Base-by-base conservation (phyloP, 768 basidiomycete genomes). In the Tremella mesenterica region DNA sequence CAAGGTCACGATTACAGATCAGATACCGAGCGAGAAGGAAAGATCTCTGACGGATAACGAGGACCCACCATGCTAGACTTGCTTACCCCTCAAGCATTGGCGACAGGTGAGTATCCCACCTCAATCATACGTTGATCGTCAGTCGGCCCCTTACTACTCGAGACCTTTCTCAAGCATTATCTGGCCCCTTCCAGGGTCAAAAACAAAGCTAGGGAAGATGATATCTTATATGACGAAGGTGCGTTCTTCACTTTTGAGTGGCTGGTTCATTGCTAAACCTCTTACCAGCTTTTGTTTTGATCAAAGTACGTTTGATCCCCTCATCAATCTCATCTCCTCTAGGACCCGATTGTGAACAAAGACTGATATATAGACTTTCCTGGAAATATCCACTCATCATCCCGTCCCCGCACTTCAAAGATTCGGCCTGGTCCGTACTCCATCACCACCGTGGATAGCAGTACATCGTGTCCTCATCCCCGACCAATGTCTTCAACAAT, bases 111-210 rank as follows among this genome's bases (percentile, higher is more conserved):
- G 59, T 31, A 6, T 2, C 8, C 12, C 23, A 14, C 20, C 20
- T 25, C 5, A 13, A 27, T 9, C 25, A 26, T 25, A 23, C n/a
- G n/a, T n/a, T n/a, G n/a, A 14, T 36, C 4, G 16, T 52, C 48
- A 62, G 67, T 68, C 23, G 69, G 69, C n/a, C 71, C 71, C 2
- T 52, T 73, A 23, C 51, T 73, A 34, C 60, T 73, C 33, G 69
- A 69, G 45, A 87, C 85, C 0, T 77, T 89, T n/a, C 77, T 89
- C 65, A 85, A 85, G 69, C 88, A 91, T 68, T 92, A 88, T 71
- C 80, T 91, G 44, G 83, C 85, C 39, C 79, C 82, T 13, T 69
- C 65, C 46, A 48, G 54, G 25, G 54, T 63, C 6, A 72, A 72
- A 28, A 74, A 76, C 30, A 76, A 78, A 30, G 79, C 80, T 5